Percentiles rank a stretch among this genome's conserved stretches.
These are phyloP conservation scores for Kwoniella mangroviensis DNA, from an alignment of 768 basidiomycete genomes.

Conservation along the genomic window DNA sequence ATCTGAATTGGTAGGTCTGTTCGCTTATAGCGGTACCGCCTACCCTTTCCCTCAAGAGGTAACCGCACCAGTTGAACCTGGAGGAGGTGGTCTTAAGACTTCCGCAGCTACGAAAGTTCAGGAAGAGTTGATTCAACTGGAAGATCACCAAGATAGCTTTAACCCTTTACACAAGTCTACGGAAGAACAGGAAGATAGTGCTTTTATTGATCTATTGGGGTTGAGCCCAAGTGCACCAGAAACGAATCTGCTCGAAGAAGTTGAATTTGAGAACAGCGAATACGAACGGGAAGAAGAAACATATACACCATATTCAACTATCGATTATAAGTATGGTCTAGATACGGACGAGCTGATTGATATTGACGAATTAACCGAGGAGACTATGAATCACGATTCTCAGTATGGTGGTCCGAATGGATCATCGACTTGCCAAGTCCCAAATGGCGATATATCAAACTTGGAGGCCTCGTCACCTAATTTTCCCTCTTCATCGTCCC, in stretches of 20 bases:
- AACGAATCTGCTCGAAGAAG: neutral
- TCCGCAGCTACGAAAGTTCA: neutral
- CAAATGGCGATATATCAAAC: too few species aligned
- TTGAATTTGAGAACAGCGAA: neutral
- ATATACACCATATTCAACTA: neutral
- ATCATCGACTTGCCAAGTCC: too few species aligned
- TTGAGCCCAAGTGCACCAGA: neutral
- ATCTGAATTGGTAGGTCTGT: conserved; percentile 2
- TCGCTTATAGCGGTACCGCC: conserved; percentile 4
- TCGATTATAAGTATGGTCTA: conserved; percentile 4
- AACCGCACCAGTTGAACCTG: neutral
- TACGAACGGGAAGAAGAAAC: neutral
- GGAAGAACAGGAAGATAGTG: conserved; percentile 1
- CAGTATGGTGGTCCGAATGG: neutral
- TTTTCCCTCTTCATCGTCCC: neutral
- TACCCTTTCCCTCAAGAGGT: conserved; percentile 10
- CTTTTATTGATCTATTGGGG: neutral
- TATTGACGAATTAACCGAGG: neutral
- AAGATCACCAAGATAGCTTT: neutral
- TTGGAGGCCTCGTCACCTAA: too few species aligned
- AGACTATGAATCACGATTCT: neutral
- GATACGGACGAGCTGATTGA: conserved; percentile 8
- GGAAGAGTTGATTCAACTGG: conserved; percentile 4
- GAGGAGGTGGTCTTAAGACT: neutral
- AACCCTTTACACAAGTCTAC: neutral